A percentile compares a stretch with the other conserved stretches of the same genome.
Conservation (phyloP, 176 grass and related monocot genomes). For the Raddia distichophylla region DNA sequence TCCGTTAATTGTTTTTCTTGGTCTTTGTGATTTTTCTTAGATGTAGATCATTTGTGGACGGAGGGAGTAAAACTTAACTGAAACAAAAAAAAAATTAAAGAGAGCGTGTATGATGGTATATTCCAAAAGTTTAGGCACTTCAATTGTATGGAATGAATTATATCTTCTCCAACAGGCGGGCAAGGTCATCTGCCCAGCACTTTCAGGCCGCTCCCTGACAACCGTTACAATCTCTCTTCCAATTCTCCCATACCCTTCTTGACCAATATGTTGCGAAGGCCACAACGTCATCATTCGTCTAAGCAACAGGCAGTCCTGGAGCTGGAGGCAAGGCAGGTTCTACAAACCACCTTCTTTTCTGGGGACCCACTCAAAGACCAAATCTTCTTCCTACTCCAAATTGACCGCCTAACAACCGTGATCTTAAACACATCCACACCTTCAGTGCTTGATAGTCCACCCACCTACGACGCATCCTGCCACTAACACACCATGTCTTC, state of each 20-base stretch:
- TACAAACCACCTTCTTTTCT: neutral
- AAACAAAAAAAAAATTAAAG: too few relatives aligned
- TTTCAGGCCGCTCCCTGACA: neutral
- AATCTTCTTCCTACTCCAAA: slow-evolving; percentile 33
- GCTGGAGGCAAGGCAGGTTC: neutral
- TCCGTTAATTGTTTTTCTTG: too few relatives aligned
- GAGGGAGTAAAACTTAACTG: too few relatives aligned
- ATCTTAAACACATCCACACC: neutral
- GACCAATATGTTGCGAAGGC: neutral
- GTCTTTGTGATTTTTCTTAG: too few relatives aligned
- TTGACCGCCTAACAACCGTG: slow-evolving; percentile 42
- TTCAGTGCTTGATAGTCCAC: neutral
- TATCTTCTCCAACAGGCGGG: neutral
- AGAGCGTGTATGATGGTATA: too few relatives aligned
- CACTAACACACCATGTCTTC: slow-evolving; percentile 17
- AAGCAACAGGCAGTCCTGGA: neutral
- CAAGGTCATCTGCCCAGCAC: neutral
- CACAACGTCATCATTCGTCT: neutral
- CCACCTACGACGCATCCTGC: neutral
- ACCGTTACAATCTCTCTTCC: neutral
- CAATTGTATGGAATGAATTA: too few relatives aligned
- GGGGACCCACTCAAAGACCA: slow-evolving; percentile 5
- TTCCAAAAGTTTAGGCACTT: too few relatives aligned
- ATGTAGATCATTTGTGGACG: too few relatives aligned
- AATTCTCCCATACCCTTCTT: neutral